phyloP scores from a whole-genome alignment of 179 eudicot species.

The Drosera spatulata region DNA sequence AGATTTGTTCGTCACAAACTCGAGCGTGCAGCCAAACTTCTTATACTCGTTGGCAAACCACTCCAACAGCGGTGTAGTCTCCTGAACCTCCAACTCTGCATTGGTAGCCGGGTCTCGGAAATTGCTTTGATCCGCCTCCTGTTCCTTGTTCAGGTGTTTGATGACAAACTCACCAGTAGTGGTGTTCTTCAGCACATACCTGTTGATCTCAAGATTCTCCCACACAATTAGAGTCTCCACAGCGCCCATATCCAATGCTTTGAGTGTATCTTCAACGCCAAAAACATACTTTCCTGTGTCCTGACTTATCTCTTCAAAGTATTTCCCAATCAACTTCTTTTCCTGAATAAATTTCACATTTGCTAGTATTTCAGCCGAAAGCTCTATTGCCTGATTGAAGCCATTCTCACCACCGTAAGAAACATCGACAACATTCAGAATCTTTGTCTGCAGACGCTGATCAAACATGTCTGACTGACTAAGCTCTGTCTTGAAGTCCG shows the following conservation, averaged over 20 bases:
- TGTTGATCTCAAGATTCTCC: neutral
- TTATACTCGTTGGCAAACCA: conserved; percentile 3
- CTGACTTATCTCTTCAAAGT: too few relatives aligned
- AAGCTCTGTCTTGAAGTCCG: conserved; percentile 70
- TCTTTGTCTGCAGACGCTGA: conserved; percentile 64
- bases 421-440: conserved; percentile 62
- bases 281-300: too few relatives aligned
- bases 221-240: conserved; percentile 18
- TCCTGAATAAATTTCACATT: conserved; percentile 55
- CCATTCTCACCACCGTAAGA: conserved; percentile 34
- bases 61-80: conserved; percentile 1
- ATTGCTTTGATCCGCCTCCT: conserved; percentile 2
- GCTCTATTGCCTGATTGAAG: conserved; percentile 41
- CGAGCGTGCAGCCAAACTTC: too few relatives aligned
- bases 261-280: conserved; percentile 23
- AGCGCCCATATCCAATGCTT: conserved; percentile 53
- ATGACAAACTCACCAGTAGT: neutral
- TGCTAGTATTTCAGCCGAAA: conserved; percentile 48
- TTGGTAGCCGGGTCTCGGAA: conserved; percentile 4
- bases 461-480: conserved; percentile 82
- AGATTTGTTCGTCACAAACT: too few relatives aligned
- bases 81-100: conserved; percentile 3
- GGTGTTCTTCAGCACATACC: conserved; percentile 2
- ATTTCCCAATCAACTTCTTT: conserved; percentile 8
- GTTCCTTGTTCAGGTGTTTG: conserved; percentile 3